phyloP scores from a whole-genome alignment of 164 flowering plant genomes.

The Vitis amurensis region DNA sequence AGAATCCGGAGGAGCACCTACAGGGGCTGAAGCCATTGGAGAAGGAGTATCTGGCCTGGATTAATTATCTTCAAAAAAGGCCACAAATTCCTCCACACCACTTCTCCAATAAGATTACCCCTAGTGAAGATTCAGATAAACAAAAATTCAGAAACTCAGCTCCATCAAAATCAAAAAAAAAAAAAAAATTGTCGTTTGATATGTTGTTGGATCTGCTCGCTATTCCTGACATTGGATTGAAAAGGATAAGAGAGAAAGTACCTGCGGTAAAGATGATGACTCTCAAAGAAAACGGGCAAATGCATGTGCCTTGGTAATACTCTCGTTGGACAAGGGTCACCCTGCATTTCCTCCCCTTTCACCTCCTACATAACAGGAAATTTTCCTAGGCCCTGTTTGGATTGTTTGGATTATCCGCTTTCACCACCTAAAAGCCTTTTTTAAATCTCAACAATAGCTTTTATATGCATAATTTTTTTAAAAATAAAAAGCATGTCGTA shows the following conservation, averaged over 20 bases:
- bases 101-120: slow-evolving; percentile 13
- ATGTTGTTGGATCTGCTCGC: not conserved
- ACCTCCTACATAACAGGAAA: slow-evolving; percentile 30
- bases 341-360: slow-evolving; percentile 15
- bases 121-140: not conserved
- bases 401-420: no score
- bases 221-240: not conserved
- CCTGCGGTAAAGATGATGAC: slow-evolving; percentile 26
- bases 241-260: slow-evolving; percentile 11
- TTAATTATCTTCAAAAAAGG: not conserved
- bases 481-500: no score
- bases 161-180: not conserved
- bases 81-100: slow-evolving; percentile 15
- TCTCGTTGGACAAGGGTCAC: slow-evolving; percentile 1
- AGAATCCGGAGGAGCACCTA: slow-evolving; percentile 13
- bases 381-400: not conserved
- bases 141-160: no score
- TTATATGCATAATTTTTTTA: no score
- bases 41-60: not conserved
- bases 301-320: slow-evolving; percentile 8
- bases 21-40: not conserved
- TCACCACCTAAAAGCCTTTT: no score
- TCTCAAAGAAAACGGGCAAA: slow-evolving; percentile 20
- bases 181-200: not conserved
- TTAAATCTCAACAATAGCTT: no score